These are phyloP conservation scores for Scheffersomyces parashehatae DNA, from an alignment of 1,139 yeast genomes.

Conservation along the genomic window DNA sequence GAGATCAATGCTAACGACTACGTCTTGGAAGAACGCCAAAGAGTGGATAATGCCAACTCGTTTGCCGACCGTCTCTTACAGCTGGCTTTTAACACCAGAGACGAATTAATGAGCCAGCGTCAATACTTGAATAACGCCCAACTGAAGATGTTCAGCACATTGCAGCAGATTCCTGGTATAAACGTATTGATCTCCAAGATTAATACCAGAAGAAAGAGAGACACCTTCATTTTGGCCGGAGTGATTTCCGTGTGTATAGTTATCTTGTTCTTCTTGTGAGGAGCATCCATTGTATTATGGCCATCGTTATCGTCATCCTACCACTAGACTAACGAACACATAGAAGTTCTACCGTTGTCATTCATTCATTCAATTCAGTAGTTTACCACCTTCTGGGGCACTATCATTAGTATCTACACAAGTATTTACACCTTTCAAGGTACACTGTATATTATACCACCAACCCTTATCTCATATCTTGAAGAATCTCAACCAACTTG, in stretches of 20 bases:
- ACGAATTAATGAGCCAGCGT: conserved; percentile 76
- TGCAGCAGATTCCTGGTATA: conserved; percentile 79
- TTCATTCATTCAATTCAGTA: too few species aligned
- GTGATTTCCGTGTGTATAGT: conserved; percentile 75
- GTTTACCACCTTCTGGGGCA: too few species aligned
- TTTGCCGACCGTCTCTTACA: conserved; percentile 77
- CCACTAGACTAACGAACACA: too few species aligned
- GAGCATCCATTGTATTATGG: too few species aligned
- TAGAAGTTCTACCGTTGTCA: too few species aligned
- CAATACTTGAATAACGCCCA: conserved; percentile 64
- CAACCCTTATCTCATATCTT: too few species aligned
- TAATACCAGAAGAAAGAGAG: conserved; percentile 85
- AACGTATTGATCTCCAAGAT: conserved; percentile 75
- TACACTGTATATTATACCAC: too few species aligned
- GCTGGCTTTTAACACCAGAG: conserved; percentile 88
- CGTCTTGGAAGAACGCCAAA: conserved; percentile 70
- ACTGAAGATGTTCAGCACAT: conserved; percentile 57
- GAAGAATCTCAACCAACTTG: too few species aligned
- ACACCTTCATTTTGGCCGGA: conserved; percentile 77
- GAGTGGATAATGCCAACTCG: conserved; percentile 73
- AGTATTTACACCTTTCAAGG: too few species aligned
- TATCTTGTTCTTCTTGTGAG: conserved; percentile 52
- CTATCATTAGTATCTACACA: too few species aligned
- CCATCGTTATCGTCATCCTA: too few species aligned
- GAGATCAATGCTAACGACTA: conserved; percentile 56